Percentiles rank a stretch among this genome's conserved stretches.
Evolutionary conservation across 331 rosid genomes (phyloP).

Genomic region (Quercus phellos): DNA sequence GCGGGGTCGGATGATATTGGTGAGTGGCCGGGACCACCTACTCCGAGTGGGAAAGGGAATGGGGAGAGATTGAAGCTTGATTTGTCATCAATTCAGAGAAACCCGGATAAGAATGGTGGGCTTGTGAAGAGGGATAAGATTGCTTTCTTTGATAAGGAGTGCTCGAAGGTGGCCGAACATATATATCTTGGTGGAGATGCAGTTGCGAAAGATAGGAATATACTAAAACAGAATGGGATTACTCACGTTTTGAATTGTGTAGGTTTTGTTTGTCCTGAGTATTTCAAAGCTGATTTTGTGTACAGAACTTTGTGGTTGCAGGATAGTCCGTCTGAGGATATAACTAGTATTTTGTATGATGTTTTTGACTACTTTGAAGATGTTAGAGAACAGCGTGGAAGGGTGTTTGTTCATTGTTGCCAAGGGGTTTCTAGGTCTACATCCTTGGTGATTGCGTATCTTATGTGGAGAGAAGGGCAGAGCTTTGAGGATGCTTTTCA

Average conservation of each 20-base stretch:
- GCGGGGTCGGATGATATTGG: slow-evolving; percentile 93
- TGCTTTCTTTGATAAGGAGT: slow-evolving; percentile 93
- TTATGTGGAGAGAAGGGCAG: slow-evolving; percentile 99
- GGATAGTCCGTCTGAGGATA: slow-evolving; percentile 96
- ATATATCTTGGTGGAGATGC: slow-evolving; percentile 96
- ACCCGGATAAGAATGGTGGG: slow-evolving; percentile 68
- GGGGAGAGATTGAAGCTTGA: slow-evolving; percentile 97
- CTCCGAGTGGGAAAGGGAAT: slow-evolving; percentile 74
- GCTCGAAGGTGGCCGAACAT: slow-evolving; percentile 92
- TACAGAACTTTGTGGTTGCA: slow-evolving; percentile 96
- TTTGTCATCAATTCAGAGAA: slow-evolving; percentile 80
- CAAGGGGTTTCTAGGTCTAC: slow-evolving; percentile 99
- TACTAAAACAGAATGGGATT: slow-evolving; percentile 77
- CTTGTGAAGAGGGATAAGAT: slow-evolving; percentile 95
- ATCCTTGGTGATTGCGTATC: slow-evolving; percentile 91
- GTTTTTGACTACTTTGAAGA: slow-evolving; percentile 98
- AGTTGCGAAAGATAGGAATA: slow-evolving; percentile 85
- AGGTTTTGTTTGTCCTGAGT: slow-evolving; percentile 96
- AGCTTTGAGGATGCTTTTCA: slow-evolving; percentile 99
- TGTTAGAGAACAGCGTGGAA: slow-evolving; percentile 84
- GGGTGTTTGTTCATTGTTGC: slow-evolving; percentile 97
- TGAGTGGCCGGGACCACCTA: slow-evolving; percentile 94
- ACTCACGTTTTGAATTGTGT: slow-evolving; percentile 94
- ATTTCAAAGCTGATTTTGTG: slow-evolving; percentile 74
- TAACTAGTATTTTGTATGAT: slow-evolving; percentile 87